phyloP scores from a whole-genome alignment of 352 stramenopile species.

The Labyrinthula sp. region DNA sequence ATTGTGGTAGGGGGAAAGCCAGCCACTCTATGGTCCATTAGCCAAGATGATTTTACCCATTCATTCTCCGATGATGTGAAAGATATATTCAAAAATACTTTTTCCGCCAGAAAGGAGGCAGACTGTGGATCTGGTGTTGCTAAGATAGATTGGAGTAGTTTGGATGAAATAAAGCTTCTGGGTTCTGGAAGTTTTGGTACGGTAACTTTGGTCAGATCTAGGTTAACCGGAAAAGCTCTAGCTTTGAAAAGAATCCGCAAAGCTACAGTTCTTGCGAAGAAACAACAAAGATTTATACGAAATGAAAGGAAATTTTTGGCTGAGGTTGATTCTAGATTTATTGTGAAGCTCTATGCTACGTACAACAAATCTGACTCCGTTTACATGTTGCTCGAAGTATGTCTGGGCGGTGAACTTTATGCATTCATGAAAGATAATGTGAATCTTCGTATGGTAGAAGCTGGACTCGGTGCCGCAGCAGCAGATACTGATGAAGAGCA shows the following conservation, averaged over 20 bases:
- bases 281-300: slow-evolving; percentile 94
- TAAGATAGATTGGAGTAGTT: slow-evolving; percentile 46
- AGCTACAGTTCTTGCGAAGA: slow-evolving; percentile 76
- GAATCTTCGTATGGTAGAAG: slow-evolving; percentile 9
- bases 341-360: slow-evolving; percentile 82
- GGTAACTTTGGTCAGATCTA: slow-evolving; percentile 72
- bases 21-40: slow-evolving; percentile 25
- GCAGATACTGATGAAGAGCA: slow-evolving; percentile 13
- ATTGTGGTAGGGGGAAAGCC: slow-evolving; percentile 36
- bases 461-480: slow-evolving; percentile 18
- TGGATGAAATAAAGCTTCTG: slow-evolving; percentile 66
- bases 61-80: slow-evolving; percentile 28
- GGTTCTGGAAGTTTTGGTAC: slow-evolving; percentile 85
- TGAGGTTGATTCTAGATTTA: slow-evolving; percentile 84
- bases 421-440: slow-evolving; percentile 50
- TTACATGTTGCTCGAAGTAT: slow-evolving; percentile 93
- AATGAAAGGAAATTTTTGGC: slow-evolving; percentile 95
- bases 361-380: slow-evolving; percentile 78
- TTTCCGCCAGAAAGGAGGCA: slow-evolving; percentile 8
- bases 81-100: slow-evolving; percentile 33
- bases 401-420: slow-evolving; percentile 88
- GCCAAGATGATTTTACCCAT: slow-evolving; percentile 19
- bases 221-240: slow-evolving; percentile 60
- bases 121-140: slow-evolving; percentile 10
- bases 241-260: slow-evolving; percentile 89